These are phyloP conservation scores for Oryza brachyantha DNA, from an alignment of 176 grass and related monocot genomes.

Conservation along the genomic window DNA sequence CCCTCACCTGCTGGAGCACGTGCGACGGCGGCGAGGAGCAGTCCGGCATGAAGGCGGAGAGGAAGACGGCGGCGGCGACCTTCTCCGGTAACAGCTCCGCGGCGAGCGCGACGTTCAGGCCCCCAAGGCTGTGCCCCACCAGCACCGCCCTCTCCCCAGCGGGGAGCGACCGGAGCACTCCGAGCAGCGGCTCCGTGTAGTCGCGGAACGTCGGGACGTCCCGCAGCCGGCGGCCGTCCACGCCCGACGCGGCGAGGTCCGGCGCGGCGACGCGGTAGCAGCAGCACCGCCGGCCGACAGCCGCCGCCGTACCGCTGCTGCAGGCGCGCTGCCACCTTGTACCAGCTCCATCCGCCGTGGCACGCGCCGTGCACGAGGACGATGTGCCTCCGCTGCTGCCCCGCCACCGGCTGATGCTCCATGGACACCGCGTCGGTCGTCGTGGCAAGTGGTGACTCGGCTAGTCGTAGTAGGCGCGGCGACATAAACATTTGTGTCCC, in stretches of 20 bases:
- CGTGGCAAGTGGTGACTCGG: no score
- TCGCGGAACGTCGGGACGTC: constrained; percentile 48
- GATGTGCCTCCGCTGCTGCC: constrained; percentile 7
- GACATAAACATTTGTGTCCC: no score
- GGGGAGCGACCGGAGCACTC: constrained; percentile 23
- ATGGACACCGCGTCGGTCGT: no score
- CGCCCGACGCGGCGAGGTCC: constrained; percentile 54
- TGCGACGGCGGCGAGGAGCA: no score
- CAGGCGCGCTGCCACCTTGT: constrained; percentile 40
- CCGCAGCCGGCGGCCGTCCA: constrained; percentile 22
- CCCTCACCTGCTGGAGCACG: no score
- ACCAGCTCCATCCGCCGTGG: constrained; percentile 55
- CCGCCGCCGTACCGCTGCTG: no score
- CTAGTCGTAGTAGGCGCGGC: no score
- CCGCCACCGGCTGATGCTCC: no score
- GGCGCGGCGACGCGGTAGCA: constrained; percentile 26
- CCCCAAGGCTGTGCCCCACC: constrained; percentile 47
- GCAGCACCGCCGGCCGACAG: background rate
- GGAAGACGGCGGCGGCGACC: constrained; percentile 44
- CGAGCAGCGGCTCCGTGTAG: constrained; percentile 49
- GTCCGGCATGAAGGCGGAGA: constrained; percentile 30
- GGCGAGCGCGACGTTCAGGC: constrained; percentile 36
- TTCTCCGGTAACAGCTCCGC: constrained; percentile 40
- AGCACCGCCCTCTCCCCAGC: constrained; percentile 39
- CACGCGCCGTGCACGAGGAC: constrained; percentile 50